phyloP scores from a whole-genome alignment of 208 protist genomes.

The Tritrichomonas foetus region DNA sequence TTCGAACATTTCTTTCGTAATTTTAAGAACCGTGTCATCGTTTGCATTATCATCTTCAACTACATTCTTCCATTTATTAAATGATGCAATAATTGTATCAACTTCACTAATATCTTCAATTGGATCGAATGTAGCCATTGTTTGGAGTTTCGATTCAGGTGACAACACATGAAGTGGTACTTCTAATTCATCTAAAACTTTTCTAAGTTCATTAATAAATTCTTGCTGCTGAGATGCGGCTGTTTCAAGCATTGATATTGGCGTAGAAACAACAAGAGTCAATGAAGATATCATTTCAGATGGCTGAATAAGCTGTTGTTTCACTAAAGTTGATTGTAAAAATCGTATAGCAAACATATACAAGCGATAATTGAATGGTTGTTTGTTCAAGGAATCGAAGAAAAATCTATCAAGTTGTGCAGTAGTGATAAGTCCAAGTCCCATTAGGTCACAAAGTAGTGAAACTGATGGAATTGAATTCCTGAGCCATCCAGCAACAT shows the following conservation, averaged over 20 bases:
- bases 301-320: neutral
- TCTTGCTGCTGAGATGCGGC: no score
- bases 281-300: neutral
- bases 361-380: neutral
- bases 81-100: neutral
- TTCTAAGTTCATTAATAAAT: neutral
- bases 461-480: neutral
- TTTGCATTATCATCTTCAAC: neutral
- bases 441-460: neutral
- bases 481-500: neutral
- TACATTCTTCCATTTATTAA: neutral
- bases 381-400: neutral
- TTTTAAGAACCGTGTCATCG: neutral
- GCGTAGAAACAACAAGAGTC: neutral
- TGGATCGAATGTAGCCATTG: neutral
- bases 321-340: neutral
- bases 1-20: neutral
- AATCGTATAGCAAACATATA: neutral
- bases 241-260: neutral
- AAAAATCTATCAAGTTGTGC: conserved; percentile 1
- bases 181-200: neutral
- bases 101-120: neutral
- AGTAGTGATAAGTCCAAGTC: neutral
- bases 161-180: neutral
- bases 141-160: neutral